phyloP scores from a whole-genome alignment of 2,329 filamentous ascomycete species.

The Alternaria alternata region DNA sequence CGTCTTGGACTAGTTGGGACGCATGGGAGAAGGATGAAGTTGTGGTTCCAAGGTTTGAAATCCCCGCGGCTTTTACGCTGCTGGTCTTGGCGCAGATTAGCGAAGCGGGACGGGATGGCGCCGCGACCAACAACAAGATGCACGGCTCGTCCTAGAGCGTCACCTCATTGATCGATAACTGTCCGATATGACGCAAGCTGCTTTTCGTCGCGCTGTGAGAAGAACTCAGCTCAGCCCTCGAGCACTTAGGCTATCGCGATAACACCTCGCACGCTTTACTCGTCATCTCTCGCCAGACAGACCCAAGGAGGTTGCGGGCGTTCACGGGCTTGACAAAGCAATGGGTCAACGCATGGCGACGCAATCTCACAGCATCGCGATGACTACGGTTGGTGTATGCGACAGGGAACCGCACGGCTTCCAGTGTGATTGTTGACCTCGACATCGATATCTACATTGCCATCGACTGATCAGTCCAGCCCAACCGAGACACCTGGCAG shows the following conservation, averaged over 20 bases:
- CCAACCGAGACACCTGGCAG: background rate
- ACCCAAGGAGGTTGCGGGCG: background rate
- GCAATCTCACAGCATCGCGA: background rate
- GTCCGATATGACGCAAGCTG: conserved; percentile 1
- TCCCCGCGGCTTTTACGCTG: conserved; percentile 6
- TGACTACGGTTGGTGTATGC: background rate
- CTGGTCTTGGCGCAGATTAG: conserved; percentile 8
- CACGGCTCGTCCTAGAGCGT: background rate
- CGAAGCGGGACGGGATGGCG: conserved; percentile 10
- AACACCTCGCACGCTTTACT: background rate
- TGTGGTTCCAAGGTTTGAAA: conserved; percentile 3
- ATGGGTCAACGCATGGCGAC: background rate
- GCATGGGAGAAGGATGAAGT: background rate
- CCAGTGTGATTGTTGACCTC: background rate
- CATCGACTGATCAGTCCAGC: background rate
- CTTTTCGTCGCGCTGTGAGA: background rate
- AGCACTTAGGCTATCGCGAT: background rate
- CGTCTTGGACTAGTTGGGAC: conserved; percentile 1
- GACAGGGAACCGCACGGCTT: background rate
- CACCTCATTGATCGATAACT: background rate
- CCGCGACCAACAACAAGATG: conserved; percentile 3
- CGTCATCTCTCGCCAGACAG: background rate
- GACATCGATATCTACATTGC: background rate
- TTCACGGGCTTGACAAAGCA: background rate
- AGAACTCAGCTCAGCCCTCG: background rate